These are phyloP conservation scores for Prototheca wickerhamii DNA, from an alignment of 163 green algal species.

Conservation along the genomic window DNA sequence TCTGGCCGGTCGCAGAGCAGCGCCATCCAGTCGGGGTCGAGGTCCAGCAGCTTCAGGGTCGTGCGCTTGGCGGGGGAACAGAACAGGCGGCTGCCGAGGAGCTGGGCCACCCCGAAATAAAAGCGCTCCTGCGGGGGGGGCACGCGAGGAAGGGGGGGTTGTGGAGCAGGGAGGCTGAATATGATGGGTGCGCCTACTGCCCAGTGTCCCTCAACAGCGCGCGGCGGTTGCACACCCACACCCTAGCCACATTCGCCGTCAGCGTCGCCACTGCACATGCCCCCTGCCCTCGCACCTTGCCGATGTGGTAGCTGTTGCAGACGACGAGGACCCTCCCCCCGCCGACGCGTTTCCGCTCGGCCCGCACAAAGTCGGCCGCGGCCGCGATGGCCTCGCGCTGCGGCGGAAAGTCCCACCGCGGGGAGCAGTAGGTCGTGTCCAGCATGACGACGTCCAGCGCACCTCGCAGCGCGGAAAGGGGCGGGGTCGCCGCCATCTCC, in stretches of 20 bases:
- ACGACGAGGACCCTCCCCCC: conserved; percentile 50
- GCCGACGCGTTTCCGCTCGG: conserved; percentile 61
- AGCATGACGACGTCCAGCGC: conserved; percentile 44
- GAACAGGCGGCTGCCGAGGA: conserved; percentile 54
- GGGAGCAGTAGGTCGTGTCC: conserved; percentile 75
- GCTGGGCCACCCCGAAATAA: conserved; percentile 61
- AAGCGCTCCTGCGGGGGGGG: conserved; percentile 19
- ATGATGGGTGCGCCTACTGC: too few relatives aligned
- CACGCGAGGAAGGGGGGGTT: too few relatives aligned
- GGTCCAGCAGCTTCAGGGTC: conserved; percentile 19
- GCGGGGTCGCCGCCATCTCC: conserved; percentile 34
- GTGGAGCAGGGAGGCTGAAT: too few relatives aligned
- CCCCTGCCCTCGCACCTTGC: conserved; percentile 76
- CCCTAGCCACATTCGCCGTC: too few relatives aligned
- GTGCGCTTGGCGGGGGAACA: conserved; percentile 32
- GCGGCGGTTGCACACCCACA: too few relatives aligned
- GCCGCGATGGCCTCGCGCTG: conserved; percentile 34
- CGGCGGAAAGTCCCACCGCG: conserved; percentile 50
- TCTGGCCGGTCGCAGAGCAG: conserved; percentile 8
- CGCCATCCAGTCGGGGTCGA: conserved; percentile 13
- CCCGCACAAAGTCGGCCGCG: conserved; percentile 26
- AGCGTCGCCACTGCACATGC: too few relatives aligned
- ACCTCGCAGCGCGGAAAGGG: conserved; percentile 21
- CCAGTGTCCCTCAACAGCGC: too few relatives aligned
- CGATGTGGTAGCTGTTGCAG: conserved; percentile 79